These are phyloP conservation scores for Camelina hispida DNA, from an alignment of 345 rosid species.

Conservation along the genomic window DNA sequence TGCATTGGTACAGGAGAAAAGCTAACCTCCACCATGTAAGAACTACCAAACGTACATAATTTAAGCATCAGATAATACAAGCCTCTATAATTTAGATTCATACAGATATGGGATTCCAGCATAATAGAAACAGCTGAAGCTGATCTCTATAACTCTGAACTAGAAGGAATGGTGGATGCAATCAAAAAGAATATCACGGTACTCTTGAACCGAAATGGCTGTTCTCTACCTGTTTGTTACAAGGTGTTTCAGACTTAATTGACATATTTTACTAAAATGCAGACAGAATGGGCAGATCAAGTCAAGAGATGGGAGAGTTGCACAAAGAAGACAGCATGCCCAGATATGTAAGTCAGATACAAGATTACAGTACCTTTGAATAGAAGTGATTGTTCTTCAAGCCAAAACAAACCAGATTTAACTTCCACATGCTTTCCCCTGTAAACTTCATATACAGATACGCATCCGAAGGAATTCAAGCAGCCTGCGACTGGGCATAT, in stretches of 20 bases:
- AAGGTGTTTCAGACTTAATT: conserved; percentile 14
- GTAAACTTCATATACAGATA: conserved; percentile 51
- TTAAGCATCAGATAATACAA: background rate
- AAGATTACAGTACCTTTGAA: conserved; percentile 18
- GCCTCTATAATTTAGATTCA: conserved; percentile 9
- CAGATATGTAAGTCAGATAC: conserved; percentile 60
- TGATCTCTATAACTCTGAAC: conserved; percentile 53
- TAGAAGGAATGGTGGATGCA: conserved; percentile 63
- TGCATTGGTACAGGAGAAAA: conserved; percentile 84
- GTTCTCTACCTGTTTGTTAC: background rate
- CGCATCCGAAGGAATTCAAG: conserved; percentile 80
- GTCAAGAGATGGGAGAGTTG: conserved; percentile 75
- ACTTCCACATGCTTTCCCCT: conserved; percentile 8
- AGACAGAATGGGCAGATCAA: conserved; percentile 73
- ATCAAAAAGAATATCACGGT: conserved; percentile 76
- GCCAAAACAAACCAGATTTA: background rate
- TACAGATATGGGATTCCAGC: conserved; percentile 77
- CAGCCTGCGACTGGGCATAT: conserved; percentile 92
- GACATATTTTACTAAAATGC: conserved; percentile 28
- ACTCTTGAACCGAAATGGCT: conserved; percentile 11
- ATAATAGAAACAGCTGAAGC: conserved; percentile 78
- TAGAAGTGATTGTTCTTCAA: conserved; percentile 19
- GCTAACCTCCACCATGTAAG: conserved; percentile 85
- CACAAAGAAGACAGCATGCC: conserved; percentile 62
- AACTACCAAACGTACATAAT: conserved; percentile 5